Percentiles rank a stretch among this genome's conserved stretches.
Conservation (phyloP, 352 stramenopile species). For the Phytophthora sojae region DNA sequence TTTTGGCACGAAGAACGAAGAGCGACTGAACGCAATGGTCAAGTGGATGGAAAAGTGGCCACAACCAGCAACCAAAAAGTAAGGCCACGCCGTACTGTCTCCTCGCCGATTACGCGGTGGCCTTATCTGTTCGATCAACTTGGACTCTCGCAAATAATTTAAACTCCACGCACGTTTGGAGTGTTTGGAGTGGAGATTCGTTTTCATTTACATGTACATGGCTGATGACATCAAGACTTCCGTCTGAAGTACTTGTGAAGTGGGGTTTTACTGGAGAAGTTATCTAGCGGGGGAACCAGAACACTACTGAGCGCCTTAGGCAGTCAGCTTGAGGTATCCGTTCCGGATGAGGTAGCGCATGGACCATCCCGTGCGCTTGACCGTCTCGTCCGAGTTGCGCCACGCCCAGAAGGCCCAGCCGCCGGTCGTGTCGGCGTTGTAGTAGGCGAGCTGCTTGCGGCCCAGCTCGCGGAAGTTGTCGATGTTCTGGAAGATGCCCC, state of each 20-base stretch:
- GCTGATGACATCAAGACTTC: no score
- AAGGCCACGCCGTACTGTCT: neutral
- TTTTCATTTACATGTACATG: no score
- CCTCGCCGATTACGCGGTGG: no score
- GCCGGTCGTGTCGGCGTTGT: constrained; percentile 21
- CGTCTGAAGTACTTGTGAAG: no score
- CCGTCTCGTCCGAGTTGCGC: constrained; percentile 49
- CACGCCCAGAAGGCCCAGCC: constrained; percentile 67
- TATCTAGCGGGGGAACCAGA: neutral
- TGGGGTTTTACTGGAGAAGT: neutral
- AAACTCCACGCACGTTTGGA: no score
- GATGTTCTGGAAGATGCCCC: constrained; percentile 40
- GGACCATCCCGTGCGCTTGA: constrained; percentile 50
- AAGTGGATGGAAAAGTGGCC: neutral
- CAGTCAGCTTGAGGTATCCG: constrained; percentile 17
- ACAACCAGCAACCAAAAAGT: neutral
- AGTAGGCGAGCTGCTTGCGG: constrained; percentile 40
- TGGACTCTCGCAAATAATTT: no score
- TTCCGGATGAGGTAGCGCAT: constrained; percentile 40
- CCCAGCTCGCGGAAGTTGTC: constrained; percentile 44
- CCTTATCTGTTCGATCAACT: no score
- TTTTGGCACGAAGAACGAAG: neutral
- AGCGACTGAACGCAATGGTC: neutral
- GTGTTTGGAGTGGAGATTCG: no score
- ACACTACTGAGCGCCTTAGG: neutral